A percentile compares a stretch with the other conserved stretches of the same genome.
Evolutionary conservation across 352 stramenopile species (phyloP).

Genomic region (Phytopythium boreale): DNA sequence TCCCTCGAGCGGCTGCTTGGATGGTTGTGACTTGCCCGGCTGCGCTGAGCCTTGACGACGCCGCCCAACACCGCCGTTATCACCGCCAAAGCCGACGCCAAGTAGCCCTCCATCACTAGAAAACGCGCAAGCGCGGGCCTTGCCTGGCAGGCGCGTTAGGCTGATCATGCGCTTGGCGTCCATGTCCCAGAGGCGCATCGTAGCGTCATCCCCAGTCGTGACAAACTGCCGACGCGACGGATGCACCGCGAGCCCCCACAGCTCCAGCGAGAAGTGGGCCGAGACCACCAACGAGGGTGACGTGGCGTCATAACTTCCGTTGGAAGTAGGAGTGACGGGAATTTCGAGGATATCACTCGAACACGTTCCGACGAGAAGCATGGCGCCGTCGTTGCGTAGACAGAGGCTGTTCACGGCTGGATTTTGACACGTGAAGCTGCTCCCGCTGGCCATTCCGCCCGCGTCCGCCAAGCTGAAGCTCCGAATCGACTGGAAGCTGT

Average conservation of each 20-base stretch:
- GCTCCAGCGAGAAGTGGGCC: constrained; percentile 65
- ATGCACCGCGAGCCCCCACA: constrained; percentile 84
- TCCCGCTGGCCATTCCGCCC: constrained; percentile 4
- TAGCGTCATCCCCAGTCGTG: constrained; percentile 80
- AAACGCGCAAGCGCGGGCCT: constrained; percentile 78
- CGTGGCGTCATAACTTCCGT: constrained; percentile 29
- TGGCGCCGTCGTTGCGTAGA: constrained; percentile 39
- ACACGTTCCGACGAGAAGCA: constrained; percentile 76
- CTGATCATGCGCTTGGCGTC: constrained; percentile 43
- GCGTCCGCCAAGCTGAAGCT: constrained; percentile 48
- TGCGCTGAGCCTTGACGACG: constrained; percentile 9
- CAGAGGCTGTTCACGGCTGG: constrained; percentile 42
- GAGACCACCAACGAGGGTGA: constrained; percentile 40
- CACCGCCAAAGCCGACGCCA: constrained; percentile 74
- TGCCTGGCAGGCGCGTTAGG: constrained; percentile 32
- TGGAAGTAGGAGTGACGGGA: constrained; percentile 21
- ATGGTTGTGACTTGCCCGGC: constrained; percentile 11
- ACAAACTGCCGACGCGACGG: constrained; percentile 56
- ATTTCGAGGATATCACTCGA: constrained; percentile 89
- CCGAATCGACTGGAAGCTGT: constrained; percentile 65
- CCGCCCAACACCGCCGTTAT: constrained; percentile 43
- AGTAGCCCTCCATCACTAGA: constrained; percentile 85
- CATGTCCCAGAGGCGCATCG: constrained; percentile 83
- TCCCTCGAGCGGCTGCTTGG: constrained; percentile 43
- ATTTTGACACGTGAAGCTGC: constrained; percentile 15